These are phyloP conservation scores for Termitomyces sp. DNA, from an alignment of 768 basidiomycete genomes.

Conservation along the genomic window DNA sequence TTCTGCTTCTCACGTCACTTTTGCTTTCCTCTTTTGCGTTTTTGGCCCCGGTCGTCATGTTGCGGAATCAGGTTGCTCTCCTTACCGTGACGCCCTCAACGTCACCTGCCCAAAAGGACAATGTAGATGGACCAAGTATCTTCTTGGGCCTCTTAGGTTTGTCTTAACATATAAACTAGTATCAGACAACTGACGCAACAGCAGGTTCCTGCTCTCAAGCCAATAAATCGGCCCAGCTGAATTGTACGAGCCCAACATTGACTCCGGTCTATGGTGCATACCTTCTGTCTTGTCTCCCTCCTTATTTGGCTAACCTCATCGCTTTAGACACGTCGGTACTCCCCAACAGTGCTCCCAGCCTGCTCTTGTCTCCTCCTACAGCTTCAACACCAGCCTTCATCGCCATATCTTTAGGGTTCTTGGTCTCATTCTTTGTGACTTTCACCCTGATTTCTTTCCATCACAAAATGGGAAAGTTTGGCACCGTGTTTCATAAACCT, in stretches of 20 bases:
- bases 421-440: conserved; percentile 56
- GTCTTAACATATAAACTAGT: conserved; percentile 1
- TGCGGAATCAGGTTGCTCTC: conserved; percentile 59
- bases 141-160: conserved; percentile 66
- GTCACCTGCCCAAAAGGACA: conserved; percentile 21
- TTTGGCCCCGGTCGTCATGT: conserved; percentile 57
- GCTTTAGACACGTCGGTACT: conserved; percentile 59
- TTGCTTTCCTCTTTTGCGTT: conserved; percentile 63
- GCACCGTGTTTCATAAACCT: conserved; percentile 49
- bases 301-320: neutral
- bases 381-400: conserved; percentile 59
- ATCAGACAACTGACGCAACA: neutral
- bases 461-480: conserved; percentile 51
- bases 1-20: conserved; percentile 60
- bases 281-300: conserved; percentile 1
- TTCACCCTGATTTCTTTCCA: conserved; percentile 66
- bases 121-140: conserved; percentile 62
- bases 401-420: conserved; percentile 51
- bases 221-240: conserved; percentile 41
- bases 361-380: conserved; percentile 55
- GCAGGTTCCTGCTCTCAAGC: conserved; percentile 64
- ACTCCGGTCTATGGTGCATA: conserved; percentile 58
- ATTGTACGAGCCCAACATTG: conserved; percentile 51
- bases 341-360: conserved; percentile 47
- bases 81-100: conserved; percentile 59